Evolutionary conservation across 2,329 filamentous ascomycete genomes (phyloP), one percentile per base, ranked within the genome.

Genomic region (Neocucurbitaria cava): DNA sequence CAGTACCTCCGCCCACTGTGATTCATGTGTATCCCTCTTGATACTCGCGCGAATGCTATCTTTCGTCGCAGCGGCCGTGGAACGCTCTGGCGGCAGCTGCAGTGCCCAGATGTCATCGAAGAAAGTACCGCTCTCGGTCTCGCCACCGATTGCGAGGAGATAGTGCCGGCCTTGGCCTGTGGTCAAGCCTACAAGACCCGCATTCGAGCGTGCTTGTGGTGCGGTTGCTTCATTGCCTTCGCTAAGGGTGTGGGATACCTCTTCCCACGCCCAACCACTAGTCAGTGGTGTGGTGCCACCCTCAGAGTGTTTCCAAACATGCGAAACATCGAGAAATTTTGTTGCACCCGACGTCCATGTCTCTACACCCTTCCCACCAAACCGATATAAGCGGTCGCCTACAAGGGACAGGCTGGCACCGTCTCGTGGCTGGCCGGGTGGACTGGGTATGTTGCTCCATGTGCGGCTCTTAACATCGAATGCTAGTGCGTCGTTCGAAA

Each of bases 91-190:
- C 3, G 80, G 78, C 3, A 85, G 71, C 63, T 85, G 83, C 52
- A 84, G 76, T 1, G 81, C 76, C 82, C 82, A 85, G 3, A 85
- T 75, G 54, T 84, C 83, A 39, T 68, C 71, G 9, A 76, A 54
- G 21, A 64, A 66, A 8, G 60, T 65, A n/a, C 57, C 54, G 20
- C 57, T 58, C 24, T 70, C 66, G 11, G 58, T 56, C 17, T 76
- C 73, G 6, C 83, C 83, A 13, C 83, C 79, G 49, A 85, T 69
- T 36, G 82, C 80, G 2, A 84, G 68, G 0, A 85, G 74, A 61
- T 83, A 85, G 36, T 80, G 73, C 9, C 83, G 76, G 5, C 82
- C 83, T 55, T 81, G 79, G 9, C 82, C 83, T 0, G 82, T 83
- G 0, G 77, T 79, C 8, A 85, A 66, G 9, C 78, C 76, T 2